These are phyloP conservation scores for Alternaria brassicae DNA, from an alignment of 2,329 filamentous ascomycete genomes.

Conservation along the genomic window DNA sequence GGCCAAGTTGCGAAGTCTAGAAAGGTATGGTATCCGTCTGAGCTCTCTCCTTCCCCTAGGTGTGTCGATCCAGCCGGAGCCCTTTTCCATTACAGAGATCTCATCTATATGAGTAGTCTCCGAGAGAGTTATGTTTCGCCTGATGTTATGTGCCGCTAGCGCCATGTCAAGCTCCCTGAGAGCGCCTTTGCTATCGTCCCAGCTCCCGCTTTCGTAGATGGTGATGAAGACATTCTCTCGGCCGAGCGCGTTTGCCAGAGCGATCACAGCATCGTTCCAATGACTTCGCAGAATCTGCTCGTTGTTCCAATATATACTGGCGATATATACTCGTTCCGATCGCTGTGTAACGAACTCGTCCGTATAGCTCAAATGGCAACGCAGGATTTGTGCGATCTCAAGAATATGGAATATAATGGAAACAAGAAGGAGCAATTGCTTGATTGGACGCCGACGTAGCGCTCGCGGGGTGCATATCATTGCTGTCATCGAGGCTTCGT, in stretches of 20 bases:
- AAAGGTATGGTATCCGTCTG: conserved; percentile 71
- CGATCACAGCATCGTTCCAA: conserved; percentile 67
- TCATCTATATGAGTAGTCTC: conserved; percentile 54
- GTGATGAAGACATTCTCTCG: conserved; percentile 70
- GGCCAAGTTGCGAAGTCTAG: conserved; percentile 67
- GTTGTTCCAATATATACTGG: conserved; percentile 71
- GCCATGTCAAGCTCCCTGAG: conserved; percentile 62
- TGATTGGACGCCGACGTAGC: neutral
- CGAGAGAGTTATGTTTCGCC: conserved; percentile 64
- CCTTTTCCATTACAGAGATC: neutral
- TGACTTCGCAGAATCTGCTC: conserved; percentile 65
- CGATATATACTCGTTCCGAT: conserved; percentile 47
- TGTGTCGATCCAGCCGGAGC: conserved; percentile 44
- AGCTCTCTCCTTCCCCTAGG: conserved; percentile 60
- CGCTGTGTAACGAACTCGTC: neutral
- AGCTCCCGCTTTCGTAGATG: conserved; percentile 71
- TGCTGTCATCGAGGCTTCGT: neutral
- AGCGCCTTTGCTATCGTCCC: conserved; percentile 69
- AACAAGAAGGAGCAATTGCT: neutral
- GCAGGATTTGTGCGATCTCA: neutral
- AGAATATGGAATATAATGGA: neutral
- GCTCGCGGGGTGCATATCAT: neutral
- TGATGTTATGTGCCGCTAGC: conserved; percentile 60
- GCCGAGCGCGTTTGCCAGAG: conserved; percentile 63
- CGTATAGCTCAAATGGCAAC: neutral